Evolutionary conservation across 352 stramenopile genomes (phyloP), one percentile per base, ranked within the genome.

Genomic region (Blastocystis sp.): DNA sequence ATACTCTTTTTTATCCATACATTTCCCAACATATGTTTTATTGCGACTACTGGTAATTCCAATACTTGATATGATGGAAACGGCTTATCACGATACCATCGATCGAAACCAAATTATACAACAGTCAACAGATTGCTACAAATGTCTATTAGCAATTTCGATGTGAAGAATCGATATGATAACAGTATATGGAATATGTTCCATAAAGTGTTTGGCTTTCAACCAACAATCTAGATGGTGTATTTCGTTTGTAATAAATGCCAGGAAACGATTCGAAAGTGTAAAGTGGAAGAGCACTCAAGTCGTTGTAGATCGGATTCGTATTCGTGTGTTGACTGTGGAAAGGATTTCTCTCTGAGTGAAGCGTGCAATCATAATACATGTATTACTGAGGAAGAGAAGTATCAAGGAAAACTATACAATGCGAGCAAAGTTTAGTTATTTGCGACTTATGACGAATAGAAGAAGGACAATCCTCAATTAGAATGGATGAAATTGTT

Each of bases 371-470:
- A 54, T 19, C 77, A 87, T 63, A 87, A 77, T 58, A 74, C 77
- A 12, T 87, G 77, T 43, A 87, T 87, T 74, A 78, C 77, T 9
- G 77, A 87, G 24, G 77, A 87, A 51, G 77, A 87, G 49, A 87
- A 87, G 43, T 87, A 87, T 75, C 77, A 87, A 42, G 77, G 77
- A 51, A 87, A 87, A 54, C 58, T 87, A 11, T 87, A 87, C 56
- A 74, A 87, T 42, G 43, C 39, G 52, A 54, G 21, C 9, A 87
- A 87, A 21, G 77, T 77, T 37, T 19, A 7, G n/a, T 12, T 27
- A 24, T 46, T 74, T 29, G 5, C 0, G 4, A 12, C 32, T 0
- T 3, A 42, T 35, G 4, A 35, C 29, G 0, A 59, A 21, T 77
- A 87, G 77, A 78, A 87, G 49, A 75, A 77, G 65, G 77, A 87